These are phyloP conservation scores for Drechslerella coelobrocha DNA, from an alignment of 2,329 filamentous ascomycete species.

Conservation along the genomic window DNA sequence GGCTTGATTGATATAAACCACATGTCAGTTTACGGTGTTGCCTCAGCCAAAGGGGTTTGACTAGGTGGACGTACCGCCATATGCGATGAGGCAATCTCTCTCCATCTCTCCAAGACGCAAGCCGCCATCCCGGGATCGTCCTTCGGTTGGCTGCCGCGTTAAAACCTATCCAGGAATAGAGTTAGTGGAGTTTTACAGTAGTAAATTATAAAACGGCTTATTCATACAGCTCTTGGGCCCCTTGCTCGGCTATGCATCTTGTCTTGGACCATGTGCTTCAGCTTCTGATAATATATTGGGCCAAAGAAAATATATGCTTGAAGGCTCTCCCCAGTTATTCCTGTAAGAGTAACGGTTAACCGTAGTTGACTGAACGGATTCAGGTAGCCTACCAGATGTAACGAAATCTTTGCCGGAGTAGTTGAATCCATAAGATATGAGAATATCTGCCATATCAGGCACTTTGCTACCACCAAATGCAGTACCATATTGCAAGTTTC, in stretches of 20 bases:
- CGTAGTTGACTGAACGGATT: neutral
- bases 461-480: conserved; percentile 84
- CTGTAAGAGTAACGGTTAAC: conserved; percentile 8
- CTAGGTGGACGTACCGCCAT: conserved; percentile 64
- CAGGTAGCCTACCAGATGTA: conserved; percentile 67
- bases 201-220: neutral
- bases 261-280: conserved; percentile 99
- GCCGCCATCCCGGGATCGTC: conserved; percentile 89
- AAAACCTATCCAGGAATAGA: conserved; percentile 65
- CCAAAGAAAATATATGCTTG: conserved; percentile 98
- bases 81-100: conserved; percentile 95
- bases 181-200: conserved; percentile 1
- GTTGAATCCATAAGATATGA: conserved; percentile 87
- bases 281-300: conserved; percentile 98
- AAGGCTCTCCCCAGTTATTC: conserved; percentile 90
- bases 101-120: conserved; percentile 98
- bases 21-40: conserved; percentile 9
- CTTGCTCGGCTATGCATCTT: conserved; percentile 98
- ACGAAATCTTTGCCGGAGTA: conserved; percentile 98
- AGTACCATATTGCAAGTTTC: conserved; percentile 86
- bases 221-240: conserved; percentile 73
- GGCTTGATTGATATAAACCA: conserved; percentile 65
- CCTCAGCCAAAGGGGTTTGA: neutral
- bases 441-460: conserved; percentile 83
- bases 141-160: conserved; percentile 94